phyloP scores from a whole-genome alignment of 2,329 filamentous ascomycete genomes.

The Epichloe amarillans region DNA sequence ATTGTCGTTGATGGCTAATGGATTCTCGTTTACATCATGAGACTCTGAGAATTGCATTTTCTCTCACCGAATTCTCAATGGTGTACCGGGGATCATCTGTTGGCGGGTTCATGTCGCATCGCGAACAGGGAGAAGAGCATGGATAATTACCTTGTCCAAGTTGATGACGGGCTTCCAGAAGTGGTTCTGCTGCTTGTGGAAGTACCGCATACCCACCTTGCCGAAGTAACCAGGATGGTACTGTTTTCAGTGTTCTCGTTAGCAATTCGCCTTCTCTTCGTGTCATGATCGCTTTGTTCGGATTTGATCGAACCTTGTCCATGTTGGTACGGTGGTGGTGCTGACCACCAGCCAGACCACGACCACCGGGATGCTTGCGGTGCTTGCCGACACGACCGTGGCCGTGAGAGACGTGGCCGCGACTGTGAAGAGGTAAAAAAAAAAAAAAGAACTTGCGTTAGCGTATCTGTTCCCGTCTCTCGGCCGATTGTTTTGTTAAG shows the following conservation, averaged over 20 bases:
- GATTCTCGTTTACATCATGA: too few species aligned
- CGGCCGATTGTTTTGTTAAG: background rate
- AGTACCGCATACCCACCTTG: conserved; percentile 91
- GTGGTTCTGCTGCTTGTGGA: conserved; percentile 91
- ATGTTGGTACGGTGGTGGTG: conserved; percentile 56
- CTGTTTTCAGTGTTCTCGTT: conserved; percentile 30
- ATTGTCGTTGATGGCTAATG: too few species aligned
- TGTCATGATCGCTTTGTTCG: background rate
- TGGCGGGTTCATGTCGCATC: background rate
- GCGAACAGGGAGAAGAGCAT: conserved; percentile 1
- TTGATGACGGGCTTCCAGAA: conserved; percentile 99
- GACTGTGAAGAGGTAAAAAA: conserved; percentile 36
- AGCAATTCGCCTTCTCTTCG: conserved; percentile 10
- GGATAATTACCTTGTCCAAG: conserved; percentile 71
- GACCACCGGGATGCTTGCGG: conserved; percentile 76
- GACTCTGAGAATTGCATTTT: background rate
- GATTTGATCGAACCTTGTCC: conserved; percentile 60
- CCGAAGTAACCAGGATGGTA: conserved; percentile 99
- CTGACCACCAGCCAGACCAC: conserved; percentile 94
- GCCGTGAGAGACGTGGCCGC: conserved; percentile 96
- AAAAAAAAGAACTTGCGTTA: background rate
- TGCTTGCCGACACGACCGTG: conserved; percentile 98
- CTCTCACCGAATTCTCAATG: background rate
- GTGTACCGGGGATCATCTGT: background rate
- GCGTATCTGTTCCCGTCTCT: background rate